Evolutionary conservation across 2,329 filamentous ascomycete species (phyloP), one percentile per base, ranked within the genome.

Genomic region (Apiospora pterosperma): DNA sequence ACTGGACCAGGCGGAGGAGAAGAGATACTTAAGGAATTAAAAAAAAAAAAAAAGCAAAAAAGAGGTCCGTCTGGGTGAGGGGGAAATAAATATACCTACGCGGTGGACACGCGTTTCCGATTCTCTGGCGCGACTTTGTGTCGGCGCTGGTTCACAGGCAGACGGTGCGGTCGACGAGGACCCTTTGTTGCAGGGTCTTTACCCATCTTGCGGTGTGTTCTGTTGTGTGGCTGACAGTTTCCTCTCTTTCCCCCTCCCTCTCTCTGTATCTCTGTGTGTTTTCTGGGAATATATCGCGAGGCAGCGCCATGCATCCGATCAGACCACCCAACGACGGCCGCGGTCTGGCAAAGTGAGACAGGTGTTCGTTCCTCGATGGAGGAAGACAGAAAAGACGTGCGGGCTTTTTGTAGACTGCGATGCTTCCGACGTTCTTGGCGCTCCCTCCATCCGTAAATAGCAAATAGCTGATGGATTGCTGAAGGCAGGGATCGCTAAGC

Each of bases 91-190:
- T 7, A 12, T 7, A 79, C 81, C 78, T 74, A 84, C 82, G 82
- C 82, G 63, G 80, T 82, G 19, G 78, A 76, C 59, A 84, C 82
- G 55, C 82, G 79, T 72, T 83, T 84, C 62, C 82, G 78, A 66
- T 81, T 73, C 59, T 81, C 80, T 4, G 79, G 76, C 28, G 78
- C 71, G 61, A 84, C 82, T 72, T 81, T 82, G 68, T 81, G 78
- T 62, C 81, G 77, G 60, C 82, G 80, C 61, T 81, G 81, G 69
- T 84, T 84, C 67, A 84, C 82, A 34, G 82, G 81, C 67, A 84
- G 74, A 62, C 82, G 77, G 63, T 79, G 73, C 60, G 28, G 48
- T 5, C 48, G 48, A 34, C 8, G 48, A n/a, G 28, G 21, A 34
- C 2, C 48, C 16, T 55, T 55, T 19, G 48, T 55, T 16, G 48